phyloP scores from a whole-genome alignment of 2,329 filamentous ascomycete species.

The Nothopassalora personata region DNA sequence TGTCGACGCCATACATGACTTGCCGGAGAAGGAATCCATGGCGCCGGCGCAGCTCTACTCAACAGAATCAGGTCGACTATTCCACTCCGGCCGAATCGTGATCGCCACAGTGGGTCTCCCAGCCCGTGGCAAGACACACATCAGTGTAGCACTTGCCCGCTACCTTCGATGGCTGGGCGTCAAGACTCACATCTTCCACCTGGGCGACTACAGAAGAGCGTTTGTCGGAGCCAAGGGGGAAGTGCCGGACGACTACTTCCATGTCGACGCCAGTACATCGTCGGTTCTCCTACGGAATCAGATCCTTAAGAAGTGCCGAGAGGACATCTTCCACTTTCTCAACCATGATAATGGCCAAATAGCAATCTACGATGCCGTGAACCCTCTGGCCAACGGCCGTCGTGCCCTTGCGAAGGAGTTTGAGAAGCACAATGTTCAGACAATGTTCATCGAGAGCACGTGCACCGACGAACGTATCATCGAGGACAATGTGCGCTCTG shows the following conservation, averaged over 20 bases:
- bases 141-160: conserved; percentile 88
- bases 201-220: conserved; percentile 91
- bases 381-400: conserved; percentile 77
- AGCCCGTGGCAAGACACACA: conserved; percentile 95
- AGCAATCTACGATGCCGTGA: conserved; percentile 97
- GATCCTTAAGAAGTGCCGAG: conserved; percentile 93
- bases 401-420: conserved; percentile 89
- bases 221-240: conserved; percentile 78
- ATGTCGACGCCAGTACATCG: conserved; percentile 83
- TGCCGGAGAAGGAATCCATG: conserved; percentile 74
- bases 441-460: conserved; percentile 91
- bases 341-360: conserved; percentile 98
- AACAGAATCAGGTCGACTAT: conserved; percentile 93
- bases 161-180: conserved; percentile 97
- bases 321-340: conserved; percentile 93
- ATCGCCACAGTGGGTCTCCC: conserved; percentile 96
- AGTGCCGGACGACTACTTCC: conserved; percentile 96
- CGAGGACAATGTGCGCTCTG: conserved; percentile 90
- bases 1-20: conserved; percentile 94
- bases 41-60: conserved; percentile 96
- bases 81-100: conserved; percentile 93
- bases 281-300: conserved; percentile 94
- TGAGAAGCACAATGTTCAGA: conserved; percentile 93
- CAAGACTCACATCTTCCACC: conserved; percentile 94
- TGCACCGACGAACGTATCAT: conserved; percentile 92